Evolutionary conservation across 78 protist species (phyloP).

Genomic region (Goniomonas avonlea): DNA sequence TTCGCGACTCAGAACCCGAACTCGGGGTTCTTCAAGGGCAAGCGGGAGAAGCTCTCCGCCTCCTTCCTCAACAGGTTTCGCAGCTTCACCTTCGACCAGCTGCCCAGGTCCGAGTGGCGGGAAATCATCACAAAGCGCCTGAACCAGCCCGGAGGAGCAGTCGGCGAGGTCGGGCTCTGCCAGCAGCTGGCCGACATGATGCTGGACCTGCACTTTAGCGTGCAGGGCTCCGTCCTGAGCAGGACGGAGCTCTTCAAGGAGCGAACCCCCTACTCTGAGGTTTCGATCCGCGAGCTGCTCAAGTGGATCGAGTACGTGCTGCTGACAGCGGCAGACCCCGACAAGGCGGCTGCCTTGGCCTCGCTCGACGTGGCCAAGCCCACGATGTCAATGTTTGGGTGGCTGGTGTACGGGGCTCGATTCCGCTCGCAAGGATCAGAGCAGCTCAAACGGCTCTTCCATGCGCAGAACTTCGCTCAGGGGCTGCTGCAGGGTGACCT

Average conservation of each 20-base stretch:
- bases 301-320: background rate
- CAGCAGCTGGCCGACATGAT: background rate
- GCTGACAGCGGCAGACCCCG: too few species aligned
- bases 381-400: too few species aligned
- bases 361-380: too few species aligned
- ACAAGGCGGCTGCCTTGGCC: too few species aligned
- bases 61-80: background rate
- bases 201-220: background rate
- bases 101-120: background rate
- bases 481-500: too few species aligned
- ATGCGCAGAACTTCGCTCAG: too few species aligned
- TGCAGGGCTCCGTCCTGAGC: background rate
- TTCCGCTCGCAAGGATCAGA: background rate
- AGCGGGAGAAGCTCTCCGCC: background rate
- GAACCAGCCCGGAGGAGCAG: too few species aligned
- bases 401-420: conserved; percentile 2
- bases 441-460: too few species aligned
- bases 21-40: background rate
- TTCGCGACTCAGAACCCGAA: conserved; percentile 24
- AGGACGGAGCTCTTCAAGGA: background rate
- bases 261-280: background rate
- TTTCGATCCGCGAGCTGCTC: background rate
- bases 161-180: too few species aligned
- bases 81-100: background rate
- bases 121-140: too few species aligned